Evolutionary conservation across 371 early-diverging fungal genomes (phyloP), one percentile per base, ranked within the genome.

Genomic region (Mycotypha africana): DNA sequence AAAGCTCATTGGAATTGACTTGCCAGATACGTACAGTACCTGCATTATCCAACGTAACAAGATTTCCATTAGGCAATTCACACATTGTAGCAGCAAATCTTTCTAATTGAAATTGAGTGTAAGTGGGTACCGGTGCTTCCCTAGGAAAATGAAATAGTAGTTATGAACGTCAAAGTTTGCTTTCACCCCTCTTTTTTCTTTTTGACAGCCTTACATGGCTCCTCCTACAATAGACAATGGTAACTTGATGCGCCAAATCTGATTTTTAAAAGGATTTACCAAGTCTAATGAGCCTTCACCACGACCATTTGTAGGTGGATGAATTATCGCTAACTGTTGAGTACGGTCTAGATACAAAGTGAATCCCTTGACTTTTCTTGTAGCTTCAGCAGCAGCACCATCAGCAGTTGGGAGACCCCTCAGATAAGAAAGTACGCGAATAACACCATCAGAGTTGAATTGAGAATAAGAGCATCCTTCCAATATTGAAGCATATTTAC

Each of bases 1-100:
- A 73, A 10, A 84, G 55, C 7, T 77, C 74, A 2, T 69, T 68
- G 5, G 76, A 58, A 22, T 72, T 67, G 3, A 80, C 74, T 58
- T 89, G 89, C 82, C 84, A 86, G 14, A 89, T 70, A 22, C 84
- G 77, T 15, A 78, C 81, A 22, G 70, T 63, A 30, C 86, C 86
- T 45, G 72, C 53, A 49, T 70, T 79, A 44, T 86, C 86, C 70
- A 85, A 72, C 1, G 84, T 83, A 32, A 85, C 67, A 22, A 88
- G 54, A 14, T 75, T 56, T 4, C 87, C 87, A 40, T 85, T 73
- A n/a, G 65, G 40, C 6, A 86, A 65, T 47, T 89, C 89, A 5
- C 76, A 60, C 72, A 86, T 70, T 23, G 73, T 65, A 10, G 79
- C 82, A 3, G 59, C 77, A 17, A 54, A 48, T 17, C 79, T 66